Conservation (phyloP, 192 early-diverging fungal genomes). For the Backusella liffmaniae region DNA sequence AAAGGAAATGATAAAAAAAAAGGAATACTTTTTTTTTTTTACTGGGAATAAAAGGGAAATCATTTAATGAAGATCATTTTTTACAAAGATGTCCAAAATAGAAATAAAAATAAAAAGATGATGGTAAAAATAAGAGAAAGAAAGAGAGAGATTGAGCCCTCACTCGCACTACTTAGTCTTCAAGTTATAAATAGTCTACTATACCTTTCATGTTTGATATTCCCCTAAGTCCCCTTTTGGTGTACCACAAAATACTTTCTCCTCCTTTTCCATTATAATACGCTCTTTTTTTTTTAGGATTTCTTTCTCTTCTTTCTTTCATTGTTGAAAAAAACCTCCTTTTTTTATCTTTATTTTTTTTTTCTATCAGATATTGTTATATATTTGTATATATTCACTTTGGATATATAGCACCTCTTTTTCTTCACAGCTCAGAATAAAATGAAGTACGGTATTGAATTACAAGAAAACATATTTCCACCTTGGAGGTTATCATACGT, state of each 20-base stretch:
- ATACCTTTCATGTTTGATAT: not conserved
- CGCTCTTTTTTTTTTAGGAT: not conserved
- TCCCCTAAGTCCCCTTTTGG: not conserved
- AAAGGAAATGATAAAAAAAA: not conserved
- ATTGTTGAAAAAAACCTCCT: slow-evolving; percentile 3
- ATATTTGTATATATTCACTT: not conserved
- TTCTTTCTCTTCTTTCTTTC: slow-evolving; percentile 1
- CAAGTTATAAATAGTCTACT: not conserved
- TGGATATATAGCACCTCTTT: not conserved
- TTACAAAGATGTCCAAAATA: not conserved
- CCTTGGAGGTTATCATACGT: slow-evolving; percentile 35
- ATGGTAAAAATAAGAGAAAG: not conserved
- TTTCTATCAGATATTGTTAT: not conserved
- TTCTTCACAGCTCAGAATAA: not conserved
- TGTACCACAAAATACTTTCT: slow-evolving; percentile 3
- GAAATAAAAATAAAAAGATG: not conserved
- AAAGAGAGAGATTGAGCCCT: not conserved
- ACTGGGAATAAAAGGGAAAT: not conserved
- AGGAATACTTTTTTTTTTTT: not conserved
- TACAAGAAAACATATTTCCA: slow-evolving; percentile 35
- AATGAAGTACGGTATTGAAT: slow-evolving; percentile 38
- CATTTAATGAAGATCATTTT: not conserved
- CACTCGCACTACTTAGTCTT: not conserved
- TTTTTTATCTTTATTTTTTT: not conserved
- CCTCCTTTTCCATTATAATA: not conserved